Evolutionary conservation across 2,329 filamentous ascomycete genomes (phyloP), one percentile per base, ranked within the genome.

Genomic region (Aspergillus brunneoviolaceus): DNA sequence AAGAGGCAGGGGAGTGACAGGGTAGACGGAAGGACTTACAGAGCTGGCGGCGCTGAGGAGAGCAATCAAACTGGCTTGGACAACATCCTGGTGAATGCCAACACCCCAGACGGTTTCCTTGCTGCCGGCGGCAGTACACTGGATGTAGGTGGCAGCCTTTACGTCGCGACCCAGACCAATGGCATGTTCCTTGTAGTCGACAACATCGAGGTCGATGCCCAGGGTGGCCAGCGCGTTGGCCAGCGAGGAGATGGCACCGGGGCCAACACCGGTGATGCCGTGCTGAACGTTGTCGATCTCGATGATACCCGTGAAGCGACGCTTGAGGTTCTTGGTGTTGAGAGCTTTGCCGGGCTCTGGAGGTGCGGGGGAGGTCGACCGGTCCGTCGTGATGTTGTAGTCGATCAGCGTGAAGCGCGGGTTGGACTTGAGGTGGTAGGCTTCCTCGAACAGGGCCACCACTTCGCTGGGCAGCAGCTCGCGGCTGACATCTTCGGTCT

Each of bases 151-250:
- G 2, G 92, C 94, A n/a, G 94, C 94, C 81, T 96, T 96, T 66
- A 94, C 91, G 62, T 92, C 86, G 59, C 87, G 85, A 62, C 91
- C 91, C 55, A 84, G 82, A 65, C 92, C 92, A 67, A 98, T 92
- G 29, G 93, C 89, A 78, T 98, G 94, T 77, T 98, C 95, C 81
- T 96, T 96, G 82, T 98, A 98, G 75, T 97, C 92, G 50, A 88
- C 86, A 55, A 98, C 92, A 72, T 98, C 94, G 25, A 98, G 82
- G 71, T 96, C 89, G 64, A 98, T 89, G 60, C 91, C 91, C 35
- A 98, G 79, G 16, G 83, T 82, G 68, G 86, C 85, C 49, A 99
- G 83, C 16, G 93, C 94, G 69, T 92, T 88, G 2, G 91, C 91
- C 71, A 98, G 80, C 63, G 90, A 91, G 3, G 92, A 97, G 69